Conservation (phyloP, 163 green algal species). For the Chlorella variabilis region DNA sequence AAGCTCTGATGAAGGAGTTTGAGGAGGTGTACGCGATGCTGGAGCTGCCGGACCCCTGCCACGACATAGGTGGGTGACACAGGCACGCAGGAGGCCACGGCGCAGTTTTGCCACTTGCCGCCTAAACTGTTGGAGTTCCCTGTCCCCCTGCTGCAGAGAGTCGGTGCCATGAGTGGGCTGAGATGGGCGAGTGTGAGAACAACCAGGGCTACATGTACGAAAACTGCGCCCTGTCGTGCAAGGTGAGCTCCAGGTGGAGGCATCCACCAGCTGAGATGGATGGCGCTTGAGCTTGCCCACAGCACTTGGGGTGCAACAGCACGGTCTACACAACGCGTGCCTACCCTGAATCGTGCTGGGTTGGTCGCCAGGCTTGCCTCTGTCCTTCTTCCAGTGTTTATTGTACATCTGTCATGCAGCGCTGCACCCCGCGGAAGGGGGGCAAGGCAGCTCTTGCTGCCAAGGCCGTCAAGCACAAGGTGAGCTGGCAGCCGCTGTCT, state of each 20-base stretch:
- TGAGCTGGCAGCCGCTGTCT: neutral
- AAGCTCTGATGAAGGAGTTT: constrained; percentile 18
- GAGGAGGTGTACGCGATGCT: constrained; percentile 14
- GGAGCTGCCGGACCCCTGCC: constrained; percentile 34
- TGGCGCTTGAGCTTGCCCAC: too few relatives aligned
- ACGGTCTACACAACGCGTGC: too few relatives aligned
- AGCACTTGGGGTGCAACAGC: too few relatives aligned
- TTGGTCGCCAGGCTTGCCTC: too few relatives aligned
- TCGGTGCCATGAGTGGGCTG: constrained; percentile 60
- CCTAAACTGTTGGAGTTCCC: too few relatives aligned
- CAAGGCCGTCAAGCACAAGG: neutral
- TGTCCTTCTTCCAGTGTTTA: too few relatives aligned
- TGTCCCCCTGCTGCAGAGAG: too few relatives aligned
- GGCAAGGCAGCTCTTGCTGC: neutral
- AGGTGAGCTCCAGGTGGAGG: constrained; percentile 14
- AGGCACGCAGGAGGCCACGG: neutral
- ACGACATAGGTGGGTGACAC: neutral
- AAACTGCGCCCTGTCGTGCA: constrained; percentile 34
- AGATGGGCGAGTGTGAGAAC: constrained; percentile 61
- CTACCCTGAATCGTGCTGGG: too few relatives aligned
- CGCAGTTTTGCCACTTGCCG: too few relatives aligned
- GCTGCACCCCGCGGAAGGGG: neutral
- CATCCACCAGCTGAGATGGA: too few relatives aligned
- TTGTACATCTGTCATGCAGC: neutral
- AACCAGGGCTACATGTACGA: constrained; percentile 68